Evolutionary conservation across 768 basidiomycete genomes (phyloP).

Genomic region (Lentinula boryana): DNA sequence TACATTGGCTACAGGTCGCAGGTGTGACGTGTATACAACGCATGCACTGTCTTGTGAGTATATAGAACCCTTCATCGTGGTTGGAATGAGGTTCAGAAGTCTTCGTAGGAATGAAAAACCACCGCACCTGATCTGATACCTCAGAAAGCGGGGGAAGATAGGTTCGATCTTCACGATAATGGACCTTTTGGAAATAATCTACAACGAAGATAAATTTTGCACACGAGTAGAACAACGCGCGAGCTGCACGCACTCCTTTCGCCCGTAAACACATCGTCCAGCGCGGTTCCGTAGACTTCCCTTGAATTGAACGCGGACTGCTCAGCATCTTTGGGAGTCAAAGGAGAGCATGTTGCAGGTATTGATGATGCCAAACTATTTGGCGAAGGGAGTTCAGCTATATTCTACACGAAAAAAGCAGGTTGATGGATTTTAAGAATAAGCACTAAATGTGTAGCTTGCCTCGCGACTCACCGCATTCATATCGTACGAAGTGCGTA

Average conservation of each 20-base stretch:
- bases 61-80: constrained; percentile 4
- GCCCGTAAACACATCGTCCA: background rate
- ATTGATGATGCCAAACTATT: constrained; percentile 4
- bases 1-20: background rate
- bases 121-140: constrained; percentile 3
- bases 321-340: background rate
- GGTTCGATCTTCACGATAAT: background rate
- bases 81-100: background rate
- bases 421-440: background rate
- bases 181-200: background rate
- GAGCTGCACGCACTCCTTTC: background rate
- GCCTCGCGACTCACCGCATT: background rate
- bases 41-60: constrained; percentile 9
- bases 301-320: background rate
- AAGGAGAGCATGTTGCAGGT: constrained; percentile 3
- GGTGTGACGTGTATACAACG: constrained; percentile 2
- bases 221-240: background rate
- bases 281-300: background rate
- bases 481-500: background rate
- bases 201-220: background rate
- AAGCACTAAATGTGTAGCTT: background rate
- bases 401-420: background rate
- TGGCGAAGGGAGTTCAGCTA: background rate
- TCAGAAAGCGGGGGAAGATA: constrained; percentile 6
- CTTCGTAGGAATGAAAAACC: background rate